These are phyloP conservation scores for Austroboletus niveus DNA, from an alignment of 1,284 basidiomycete species.

Conservation along the genomic window DNA sequence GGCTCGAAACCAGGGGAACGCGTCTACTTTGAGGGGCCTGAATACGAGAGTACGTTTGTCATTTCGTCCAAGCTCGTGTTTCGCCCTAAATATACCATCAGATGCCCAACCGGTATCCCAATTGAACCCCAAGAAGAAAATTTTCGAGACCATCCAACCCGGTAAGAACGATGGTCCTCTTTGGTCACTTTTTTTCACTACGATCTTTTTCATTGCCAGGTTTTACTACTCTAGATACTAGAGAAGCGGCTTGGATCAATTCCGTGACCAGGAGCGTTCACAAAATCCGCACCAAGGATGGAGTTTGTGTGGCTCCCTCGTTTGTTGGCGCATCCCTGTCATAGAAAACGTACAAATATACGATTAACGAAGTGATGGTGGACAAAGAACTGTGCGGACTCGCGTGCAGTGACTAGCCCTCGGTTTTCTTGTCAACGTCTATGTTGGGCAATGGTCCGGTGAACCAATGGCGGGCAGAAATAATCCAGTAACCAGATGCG, in stretches of 20 bases:
- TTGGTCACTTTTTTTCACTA: constrained; percentile 3
- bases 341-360: constrained; percentile 38
- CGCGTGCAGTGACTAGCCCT: background rate
- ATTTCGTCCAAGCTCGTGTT: background rate
- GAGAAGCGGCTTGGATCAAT: constrained; percentile 91
- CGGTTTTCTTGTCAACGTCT: constrained; percentile 1
- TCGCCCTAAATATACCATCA: constrained; percentile 30
- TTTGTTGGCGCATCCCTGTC: constrained; percentile 87
- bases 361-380: background rate
- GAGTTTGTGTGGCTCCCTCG: constrained; percentile 77
- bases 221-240: constrained; percentile 83
- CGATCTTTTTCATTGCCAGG: constrained; percentile 38
- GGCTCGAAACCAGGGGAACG: constrained; percentile 86
- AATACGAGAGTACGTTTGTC: constrained; percentile 63
- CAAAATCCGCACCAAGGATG: constrained; percentile 82
- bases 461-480: constrained; percentile 67
- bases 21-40: constrained; percentile 88
- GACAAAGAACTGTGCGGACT: background rate
- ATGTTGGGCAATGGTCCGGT: constrained; percentile 47
- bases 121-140: constrained; percentile 96
- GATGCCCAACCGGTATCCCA: constrained; percentile 73
- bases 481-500: constrained; percentile 54
- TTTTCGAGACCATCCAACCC: constrained; percentile 93
- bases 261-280: constrained; percentile 79
- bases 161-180: constrained; percentile 39